Evolutionary conservation across 495 filamentous ascomycete species (phyloP).

Genomic region (Aspergillus funiculosus): DNA sequence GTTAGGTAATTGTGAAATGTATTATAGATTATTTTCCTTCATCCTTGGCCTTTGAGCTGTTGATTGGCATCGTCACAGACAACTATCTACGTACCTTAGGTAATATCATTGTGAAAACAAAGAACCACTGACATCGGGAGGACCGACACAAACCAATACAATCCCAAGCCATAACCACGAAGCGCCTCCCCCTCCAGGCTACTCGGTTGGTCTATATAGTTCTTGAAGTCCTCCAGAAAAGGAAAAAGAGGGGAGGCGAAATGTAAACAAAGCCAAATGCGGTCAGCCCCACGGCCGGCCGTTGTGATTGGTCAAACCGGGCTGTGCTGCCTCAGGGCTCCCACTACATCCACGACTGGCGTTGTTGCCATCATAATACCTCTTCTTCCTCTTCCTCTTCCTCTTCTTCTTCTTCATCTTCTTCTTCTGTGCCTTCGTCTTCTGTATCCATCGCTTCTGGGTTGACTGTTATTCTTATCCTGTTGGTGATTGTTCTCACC

Average conservation of each 20-base stretch:
- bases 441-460: too few species aligned
- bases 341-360: neutral
- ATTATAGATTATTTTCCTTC: neutral
- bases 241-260: conserved; percentile 8
- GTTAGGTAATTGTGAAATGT: conserved; percentile 8
- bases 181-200: too few species aligned
- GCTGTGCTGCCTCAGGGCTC: neutral
- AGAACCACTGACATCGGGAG: too few species aligned
- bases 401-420: neutral
- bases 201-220: too few species aligned
- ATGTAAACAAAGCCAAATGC: conserved; percentile 25
- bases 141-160: too few species aligned
- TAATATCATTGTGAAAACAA: too few species aligned
- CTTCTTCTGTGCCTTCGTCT: conserved; percentile 7
- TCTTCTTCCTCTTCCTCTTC: neutral
- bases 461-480: too few species aligned
- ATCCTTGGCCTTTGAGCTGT: neutral
- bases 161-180: too few species aligned
- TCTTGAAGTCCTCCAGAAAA: neutral
- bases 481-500: too few species aligned
- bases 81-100: too few species aligned
- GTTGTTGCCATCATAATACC: neutral
- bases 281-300: conserved; percentile 14
- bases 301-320: conserved; percentile 10
- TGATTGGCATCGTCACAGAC: neutral